phyloP scores from a whole-genome alignment of 495 filamentous ascomycete genomes.

The Talaromyces thailandensis region DNA sequence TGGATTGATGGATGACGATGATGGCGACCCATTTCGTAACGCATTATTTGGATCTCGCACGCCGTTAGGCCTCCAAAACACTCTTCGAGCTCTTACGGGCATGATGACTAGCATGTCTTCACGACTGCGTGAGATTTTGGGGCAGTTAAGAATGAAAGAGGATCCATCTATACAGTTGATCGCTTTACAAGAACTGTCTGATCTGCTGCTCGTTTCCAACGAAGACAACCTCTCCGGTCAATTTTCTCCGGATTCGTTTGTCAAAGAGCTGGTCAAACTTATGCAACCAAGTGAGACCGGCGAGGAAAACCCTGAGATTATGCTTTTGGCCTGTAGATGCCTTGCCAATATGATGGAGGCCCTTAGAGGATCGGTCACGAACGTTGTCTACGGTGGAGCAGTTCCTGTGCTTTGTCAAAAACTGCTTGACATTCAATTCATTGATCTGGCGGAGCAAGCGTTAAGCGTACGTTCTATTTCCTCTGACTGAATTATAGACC shows the following conservation, averaged over 20 bases:
- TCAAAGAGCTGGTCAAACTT: constrained; percentile 85
- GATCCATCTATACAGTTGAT: constrained; percentile 85
- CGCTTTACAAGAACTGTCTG: constrained; percentile 87
- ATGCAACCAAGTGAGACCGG: constrained; percentile 87
- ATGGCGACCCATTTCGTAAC: constrained; percentile 70
- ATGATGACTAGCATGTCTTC: constrained; percentile 81
- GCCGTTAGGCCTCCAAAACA: constrained; percentile 63
- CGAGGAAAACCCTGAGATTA: constrained; percentile 92
- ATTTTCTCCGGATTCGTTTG: constrained; percentile 87
- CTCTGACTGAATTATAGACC: background rate
- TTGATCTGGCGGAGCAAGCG: constrained; percentile 95
- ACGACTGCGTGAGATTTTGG: constrained; percentile 73
- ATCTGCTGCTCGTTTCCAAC: constrained; percentile 86
- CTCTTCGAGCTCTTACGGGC: constrained; percentile 76
- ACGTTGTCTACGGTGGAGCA: constrained; percentile 92
- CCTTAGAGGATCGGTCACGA: constrained; percentile 80
- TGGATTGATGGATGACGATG: constrained; percentile 55
- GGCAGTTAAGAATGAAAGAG: constrained; percentile 76
- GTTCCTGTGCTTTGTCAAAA: constrained; percentile 92
- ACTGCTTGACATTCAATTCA: constrained; percentile 87
- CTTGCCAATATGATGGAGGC: constrained; percentile 98
- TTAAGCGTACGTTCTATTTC: constrained; percentile 61
- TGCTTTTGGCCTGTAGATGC: constrained; percentile 93
- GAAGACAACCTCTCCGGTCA: constrained; percentile 95
- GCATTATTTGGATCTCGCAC: constrained; percentile 61